These are phyloP conservation scores for Agastache rugosa DNA, from an alignment of 257 asterid species.

Conservation along the genomic window DNA sequence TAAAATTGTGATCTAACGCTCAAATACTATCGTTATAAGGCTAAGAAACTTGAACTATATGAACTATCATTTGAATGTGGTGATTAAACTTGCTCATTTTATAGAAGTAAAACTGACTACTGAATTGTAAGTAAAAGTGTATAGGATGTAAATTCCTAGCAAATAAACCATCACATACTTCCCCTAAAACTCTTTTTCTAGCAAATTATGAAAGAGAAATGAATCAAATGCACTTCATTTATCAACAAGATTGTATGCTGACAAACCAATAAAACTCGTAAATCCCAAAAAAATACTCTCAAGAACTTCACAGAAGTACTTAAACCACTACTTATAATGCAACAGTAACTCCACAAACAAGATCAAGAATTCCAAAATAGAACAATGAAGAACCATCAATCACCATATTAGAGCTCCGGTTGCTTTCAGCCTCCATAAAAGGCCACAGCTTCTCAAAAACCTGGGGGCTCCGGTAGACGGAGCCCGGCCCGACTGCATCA, in stretches of 20 bases:
- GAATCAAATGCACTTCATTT: slow-evolving; percentile 25
- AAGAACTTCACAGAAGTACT: neutral
- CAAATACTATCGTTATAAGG: neutral
- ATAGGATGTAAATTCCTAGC: neutral
- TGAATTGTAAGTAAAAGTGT: neutral
- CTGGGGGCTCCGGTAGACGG: slow-evolving; percentile 88
- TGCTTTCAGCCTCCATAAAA: slow-evolving; percentile 83
- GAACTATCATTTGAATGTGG: neutral
- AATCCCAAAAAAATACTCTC: slow-evolving; percentile 3
- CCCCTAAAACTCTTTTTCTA: neutral
- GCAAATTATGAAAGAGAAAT: neutral
- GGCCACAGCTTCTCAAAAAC: slow-evolving; percentile 96
- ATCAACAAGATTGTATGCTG: slow-evolving; percentile 8
- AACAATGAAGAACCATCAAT: slow-evolving; percentile 14
- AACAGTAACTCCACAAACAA: slow-evolving; percentile 21
- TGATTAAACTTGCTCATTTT: slow-evolving; percentile 14
- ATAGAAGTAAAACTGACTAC: neutral
- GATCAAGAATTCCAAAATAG: slow-evolving; percentile 22
- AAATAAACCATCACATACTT: slow-evolving; percentile 3
- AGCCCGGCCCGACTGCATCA: slow-evolving; percentile 69
- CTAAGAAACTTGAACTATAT: neutral
- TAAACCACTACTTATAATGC: neutral
- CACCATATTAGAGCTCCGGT: slow-evolving; percentile 80
- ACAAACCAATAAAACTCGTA: neutral
- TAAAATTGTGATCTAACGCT: neutral